Evolutionary conservation across 2,329 filamentous ascomycete genomes (phyloP).

Genomic region (Shiraia sp.): DNA sequence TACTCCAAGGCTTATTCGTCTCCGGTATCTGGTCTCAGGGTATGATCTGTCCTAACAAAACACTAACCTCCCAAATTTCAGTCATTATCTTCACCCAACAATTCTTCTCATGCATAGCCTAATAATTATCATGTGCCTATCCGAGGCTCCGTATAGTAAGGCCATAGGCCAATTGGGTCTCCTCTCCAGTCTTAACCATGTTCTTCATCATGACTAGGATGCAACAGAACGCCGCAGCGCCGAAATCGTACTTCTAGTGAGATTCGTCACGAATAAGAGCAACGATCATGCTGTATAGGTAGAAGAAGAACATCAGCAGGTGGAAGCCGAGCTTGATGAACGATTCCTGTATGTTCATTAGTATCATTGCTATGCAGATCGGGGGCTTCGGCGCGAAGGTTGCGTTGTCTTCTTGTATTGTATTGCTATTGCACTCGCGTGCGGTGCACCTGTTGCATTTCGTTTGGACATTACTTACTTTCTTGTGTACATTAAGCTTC

Average conservation of each 20-base stretch:
- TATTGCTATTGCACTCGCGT: background rate
- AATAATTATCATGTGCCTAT: constrained; percentile 4
- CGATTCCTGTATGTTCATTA: constrained; percentile 70
- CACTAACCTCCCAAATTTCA: constrained; percentile 5
- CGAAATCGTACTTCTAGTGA: constrained; percentile 56
- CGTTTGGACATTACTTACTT: constrained; percentile 60
- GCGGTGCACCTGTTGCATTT: background rate
- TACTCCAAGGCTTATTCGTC: constrained; percentile 11
- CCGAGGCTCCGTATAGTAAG: background rate
- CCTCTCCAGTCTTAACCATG: constrained; percentile 1
- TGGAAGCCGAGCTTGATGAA: constrained; percentile 99
- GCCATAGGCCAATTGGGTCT: background rate
- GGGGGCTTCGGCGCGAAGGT: no score
- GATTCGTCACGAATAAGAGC: constrained; percentile 95
- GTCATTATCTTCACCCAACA: constrained; percentile 8
- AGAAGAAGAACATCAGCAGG: constrained; percentile 99
- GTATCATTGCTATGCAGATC: background rate
- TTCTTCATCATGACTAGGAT: constrained; percentile 3
- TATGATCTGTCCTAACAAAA: background rate
- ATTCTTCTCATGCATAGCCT: constrained; percentile 1
- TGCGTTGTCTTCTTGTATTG: background rate
- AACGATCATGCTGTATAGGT: constrained; percentile 98
- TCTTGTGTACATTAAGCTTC: constrained; percentile 98
- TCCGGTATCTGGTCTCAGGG: background rate
- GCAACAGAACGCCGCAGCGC: constrained; percentile 3